phyloP scores from a whole-genome alignment of 2,329 filamentous ascomycete genomes.

The Fusarium kyushuense region DNA sequence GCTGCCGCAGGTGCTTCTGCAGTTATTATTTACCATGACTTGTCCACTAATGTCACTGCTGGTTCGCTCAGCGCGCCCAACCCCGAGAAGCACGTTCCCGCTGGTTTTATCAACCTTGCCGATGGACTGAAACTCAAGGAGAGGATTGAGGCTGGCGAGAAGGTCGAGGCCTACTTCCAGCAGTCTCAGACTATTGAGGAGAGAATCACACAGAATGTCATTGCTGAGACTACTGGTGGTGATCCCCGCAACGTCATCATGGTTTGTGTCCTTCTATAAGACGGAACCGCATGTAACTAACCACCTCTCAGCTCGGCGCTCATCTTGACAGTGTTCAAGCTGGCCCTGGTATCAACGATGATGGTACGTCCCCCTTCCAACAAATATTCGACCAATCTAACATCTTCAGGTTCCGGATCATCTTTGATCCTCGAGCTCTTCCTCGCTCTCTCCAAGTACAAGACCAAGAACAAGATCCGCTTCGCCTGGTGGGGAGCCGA shows the following conservation, averaged over 20 bases:
- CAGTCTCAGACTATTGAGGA: conserved; percentile 43
- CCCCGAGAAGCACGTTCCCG: conserved; percentile 30
- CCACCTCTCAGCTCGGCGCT: conserved; percentile 5
- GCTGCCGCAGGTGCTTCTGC: conserved; percentile 38
- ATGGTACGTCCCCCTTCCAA: background rate
- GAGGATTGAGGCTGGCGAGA: conserved; percentile 56
- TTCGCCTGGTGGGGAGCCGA: conserved; percentile 44
- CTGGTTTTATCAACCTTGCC: conserved; percentile 44
- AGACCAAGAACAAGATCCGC: conserved; percentile 45
- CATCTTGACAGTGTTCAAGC: conserved; percentile 41
- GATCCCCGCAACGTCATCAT: conserved; percentile 42
- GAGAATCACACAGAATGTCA: conserved; percentile 39
- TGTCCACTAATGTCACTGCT: conserved; percentile 37
- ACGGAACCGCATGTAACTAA: background rate
- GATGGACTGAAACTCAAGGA: conserved; percentile 58
- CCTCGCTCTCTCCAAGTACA: conserved; percentile 39
- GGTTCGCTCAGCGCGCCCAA: conserved; percentile 43
- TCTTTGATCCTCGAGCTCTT: conserved; percentile 39
- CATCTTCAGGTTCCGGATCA: conserved; percentile 21
- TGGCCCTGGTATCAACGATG: conserved; percentile 41
- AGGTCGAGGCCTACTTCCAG: conserved; percentile 34
- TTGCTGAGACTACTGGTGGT: conserved; percentile 36
- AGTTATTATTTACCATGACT: conserved; percentile 40
- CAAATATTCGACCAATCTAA: background rate
- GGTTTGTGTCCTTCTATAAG: background rate